Percentiles rank a stretch among this genome's conserved stretches.
Conservation (phyloP, 2,329 filamentous ascomycete genomes). For the Dactylella cylindrospora region DNA sequence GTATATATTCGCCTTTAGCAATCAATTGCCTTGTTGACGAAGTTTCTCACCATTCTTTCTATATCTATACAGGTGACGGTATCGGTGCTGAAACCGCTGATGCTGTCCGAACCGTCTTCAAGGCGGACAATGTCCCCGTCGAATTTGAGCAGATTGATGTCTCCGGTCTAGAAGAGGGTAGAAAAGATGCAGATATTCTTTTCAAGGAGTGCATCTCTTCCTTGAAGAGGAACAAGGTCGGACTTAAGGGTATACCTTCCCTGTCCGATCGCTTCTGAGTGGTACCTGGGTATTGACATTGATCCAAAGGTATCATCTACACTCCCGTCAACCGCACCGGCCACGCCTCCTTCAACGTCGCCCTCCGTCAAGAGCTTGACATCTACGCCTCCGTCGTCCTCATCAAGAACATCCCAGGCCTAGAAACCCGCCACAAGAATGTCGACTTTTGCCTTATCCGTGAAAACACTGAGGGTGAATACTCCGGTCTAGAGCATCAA, state of each 20-base stretch:
- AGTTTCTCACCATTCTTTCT: neutral
- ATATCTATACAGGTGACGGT: constrained; percentile 67
- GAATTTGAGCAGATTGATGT: constrained; percentile 99
- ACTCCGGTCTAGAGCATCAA: constrained; percentile 98
- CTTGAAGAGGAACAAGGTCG: constrained; percentile 96
- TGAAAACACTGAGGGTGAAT: constrained; percentile 99
- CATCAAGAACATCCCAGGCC: constrained; percentile 99
- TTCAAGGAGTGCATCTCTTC: constrained; percentile 95
- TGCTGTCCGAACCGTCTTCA: constrained; percentile 98
- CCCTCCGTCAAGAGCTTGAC: constrained; percentile 97
- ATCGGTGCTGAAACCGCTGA: constrained; percentile 97
- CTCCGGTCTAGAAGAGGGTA: constrained; percentile 80
- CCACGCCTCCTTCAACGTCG: constrained; percentile 99
- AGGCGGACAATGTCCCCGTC: constrained; percentile 97
- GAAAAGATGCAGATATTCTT: constrained; percentile 86
- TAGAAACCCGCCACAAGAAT: constrained; percentile 93
- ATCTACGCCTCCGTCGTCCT: constrained; percentile 98
- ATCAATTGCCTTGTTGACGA: neutral
- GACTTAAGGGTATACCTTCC: constrained; percentile 72
- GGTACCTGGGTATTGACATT: neutral
- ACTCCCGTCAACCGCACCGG: constrained; percentile 95
- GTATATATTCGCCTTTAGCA: constrained; percentile 55
- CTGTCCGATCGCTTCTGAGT: constrained; percentile 16
- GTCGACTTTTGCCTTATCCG: constrained; percentile 99
- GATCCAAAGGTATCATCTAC: constrained; percentile 70